Base-by-base conservation (phyloP, 2,329 filamentous ascomycete species). In the Scedosporium boydii region DNA sequence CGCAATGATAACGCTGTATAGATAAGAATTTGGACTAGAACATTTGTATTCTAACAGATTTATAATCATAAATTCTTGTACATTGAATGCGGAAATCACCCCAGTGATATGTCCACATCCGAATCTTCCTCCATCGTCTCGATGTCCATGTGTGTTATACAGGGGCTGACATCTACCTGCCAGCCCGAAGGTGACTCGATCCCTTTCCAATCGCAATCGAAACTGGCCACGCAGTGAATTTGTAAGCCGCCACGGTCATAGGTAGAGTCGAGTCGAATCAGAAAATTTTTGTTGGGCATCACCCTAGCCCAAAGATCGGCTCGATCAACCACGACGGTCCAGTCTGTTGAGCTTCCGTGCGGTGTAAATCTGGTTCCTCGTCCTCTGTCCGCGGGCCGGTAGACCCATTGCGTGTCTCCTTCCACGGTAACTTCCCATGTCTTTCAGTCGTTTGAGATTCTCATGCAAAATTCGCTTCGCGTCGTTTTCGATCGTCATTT, bases 401-500 rank as follows among this genome's bases (percentile, higher is more conserved):
- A 98, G 77, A 64, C 88, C 86, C 88, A 98, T 93, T 63, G 93
- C 93, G 79, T 99, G 95, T 67, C 95, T 81, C 74, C 90, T 87
- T 67, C 95, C 95, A 61, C 95, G 82, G 72, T 96, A 96, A 3
- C 88, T 87, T 59, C 93, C 93, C 79, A 96, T 97, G 70, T 97
- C 93, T 73, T 89, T 90, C 74, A 99, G 71, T 64, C 93, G 81
- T 72, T 82, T 82, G 68, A 99, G 96, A 71, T 98, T 95, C 59
- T 96, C 91, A 69, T 88, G 82, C 44, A 97, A 77, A 64, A 90
- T 78, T 71, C 89, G 84, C 70, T 86, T 81, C 66, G 96, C 81
- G 70, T 98, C 93, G 74, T 89, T 96, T 75, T 97, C 95, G 69
- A 98, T 91, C 64, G 89, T 96, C 91, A 99, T 93, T 62, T 87